These are phyloP conservation scores for Yamadazyma pseudoaaseri DNA, from an alignment of 1,139 yeast genomes.

Conservation along the genomic window DNA sequence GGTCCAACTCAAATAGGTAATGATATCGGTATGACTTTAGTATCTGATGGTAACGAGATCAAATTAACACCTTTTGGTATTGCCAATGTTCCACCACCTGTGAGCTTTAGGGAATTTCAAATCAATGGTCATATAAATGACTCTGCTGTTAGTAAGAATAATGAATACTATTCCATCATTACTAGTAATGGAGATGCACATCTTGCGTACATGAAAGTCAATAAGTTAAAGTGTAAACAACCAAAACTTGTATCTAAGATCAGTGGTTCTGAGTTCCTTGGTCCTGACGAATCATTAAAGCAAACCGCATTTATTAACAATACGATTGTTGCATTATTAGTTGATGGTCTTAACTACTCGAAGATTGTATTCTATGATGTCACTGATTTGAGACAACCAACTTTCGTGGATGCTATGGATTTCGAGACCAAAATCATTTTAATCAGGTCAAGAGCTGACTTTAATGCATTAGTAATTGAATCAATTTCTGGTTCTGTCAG, in stretches of 20 bases:
- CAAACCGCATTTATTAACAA: conserved; percentile 63
- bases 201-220: conserved; percentile 27
- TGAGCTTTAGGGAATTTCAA: conserved; percentile 66
- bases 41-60: conserved; percentile 74
- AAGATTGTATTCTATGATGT: conserved; percentile 51
- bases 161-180: conserved; percentile 57
- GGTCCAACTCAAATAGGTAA: conserved; percentile 70
- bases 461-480: conserved; percentile 53
- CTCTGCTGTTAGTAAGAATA: conserved; percentile 62
- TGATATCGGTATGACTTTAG: conserved; percentile 78
- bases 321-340: conserved; percentile 51
- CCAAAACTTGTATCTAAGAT: conserved; percentile 45
- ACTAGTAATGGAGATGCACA: conserved; percentile 36
- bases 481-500: conserved; percentile 63
- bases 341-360: conserved; percentile 51
- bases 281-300: conserved; percentile 51
- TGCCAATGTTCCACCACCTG: conserved; percentile 96
- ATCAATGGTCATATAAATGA: conserved; percentile 52
- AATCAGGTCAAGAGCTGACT: conserved; percentile 56
- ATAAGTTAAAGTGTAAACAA: conserved; percentile 32
- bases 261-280: conserved; percentile 19
- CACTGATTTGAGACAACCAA: conserved; percentile 37
- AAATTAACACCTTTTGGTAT: conserved; percentile 78
- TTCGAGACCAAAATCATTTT: conserved; percentile 52
- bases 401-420: conserved; percentile 39